phyloP scores from a whole-genome alignment of 2,329 filamentous ascomycete genomes.

The Mariannaea elegans region DNA sequence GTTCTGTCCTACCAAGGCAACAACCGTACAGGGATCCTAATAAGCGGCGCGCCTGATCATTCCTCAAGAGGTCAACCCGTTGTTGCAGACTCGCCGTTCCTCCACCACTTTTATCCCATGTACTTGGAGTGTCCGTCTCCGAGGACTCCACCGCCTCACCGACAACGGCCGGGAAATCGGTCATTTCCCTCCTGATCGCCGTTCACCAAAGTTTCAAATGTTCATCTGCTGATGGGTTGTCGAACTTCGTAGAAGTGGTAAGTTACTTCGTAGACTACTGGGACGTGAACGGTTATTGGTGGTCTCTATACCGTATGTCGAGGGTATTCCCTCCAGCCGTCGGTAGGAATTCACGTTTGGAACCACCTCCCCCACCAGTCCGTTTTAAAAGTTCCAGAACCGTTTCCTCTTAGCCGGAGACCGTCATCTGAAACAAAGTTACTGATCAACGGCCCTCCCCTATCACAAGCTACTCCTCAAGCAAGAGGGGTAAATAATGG shows the following conservation, averaged over 20 bases:
- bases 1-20: slow-evolving; percentile 2
- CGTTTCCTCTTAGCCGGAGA: slow-evolving; percentile 6
- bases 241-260: too few relatives aligned
- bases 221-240: too few relatives aligned
- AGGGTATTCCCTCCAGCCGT: neutral
- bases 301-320: neutral
- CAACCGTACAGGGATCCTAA: slow-evolving; percentile 11
- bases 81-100: slow-evolving; percentile 3
- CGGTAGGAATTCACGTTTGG: neutral
- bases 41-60: slow-evolving; percentile 10
- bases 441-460: slow-evolving; percentile 1
- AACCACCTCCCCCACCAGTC: neutral
- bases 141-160: slow-evolving; percentile 10
- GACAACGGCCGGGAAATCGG: slow-evolving; percentile 17
- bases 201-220: too few relatives aligned
- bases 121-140: slow-evolving; percentile 1
- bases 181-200: slow-evolving; percentile 3
- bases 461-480: neutral
- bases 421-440: slow-evolving; percentile 11
- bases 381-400: slow-evolving; percentile 1
- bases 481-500: neutral
- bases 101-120: slow-evolving; percentile 5
- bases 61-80: slow-evolving; percentile 1
- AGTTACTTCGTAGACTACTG: too few relatives aligned
- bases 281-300: neutral